A percentile compares a stretch with the other conserved stretches of the same genome.
Evolutionary conservation across 192 early-diverging fungal species (phyloP).

Genomic region (Paraglomus brasilianum): DNA sequence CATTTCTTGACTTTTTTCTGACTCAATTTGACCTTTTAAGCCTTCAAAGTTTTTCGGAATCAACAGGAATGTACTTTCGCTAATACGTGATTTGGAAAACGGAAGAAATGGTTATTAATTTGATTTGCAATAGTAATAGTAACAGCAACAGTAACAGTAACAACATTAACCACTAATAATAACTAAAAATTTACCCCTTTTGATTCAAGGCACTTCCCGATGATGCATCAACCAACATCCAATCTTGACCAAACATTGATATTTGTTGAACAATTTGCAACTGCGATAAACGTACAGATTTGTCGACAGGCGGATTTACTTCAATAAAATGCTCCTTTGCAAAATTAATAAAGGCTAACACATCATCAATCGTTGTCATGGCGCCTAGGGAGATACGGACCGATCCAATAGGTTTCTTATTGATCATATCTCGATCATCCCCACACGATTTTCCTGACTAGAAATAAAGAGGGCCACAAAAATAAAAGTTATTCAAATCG

Average conservation of each 20-base stretch:
- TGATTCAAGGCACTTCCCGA: slow-evolving; percentile 62
- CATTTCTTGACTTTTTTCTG: too few relatives aligned
- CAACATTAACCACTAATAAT: too few relatives aligned
- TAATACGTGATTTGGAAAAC: too few relatives aligned
- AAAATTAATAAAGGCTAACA: slow-evolving; percentile 59
- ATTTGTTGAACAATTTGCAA: slow-evolving; percentile 60
- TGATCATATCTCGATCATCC: slow-evolving; percentile 70
- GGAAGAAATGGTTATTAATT: too few relatives aligned
- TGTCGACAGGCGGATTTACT: neutral
- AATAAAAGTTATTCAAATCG: slow-evolving; percentile 22
- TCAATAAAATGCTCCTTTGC: slow-evolving; percentile 59
- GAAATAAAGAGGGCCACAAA: too few relatives aligned
- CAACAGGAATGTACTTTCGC: too few relatives aligned
- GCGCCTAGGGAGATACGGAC: slow-evolving; percentile 80
- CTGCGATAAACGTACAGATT: slow-evolving; percentile 23
- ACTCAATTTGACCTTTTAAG: too few relatives aligned
- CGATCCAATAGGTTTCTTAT: slow-evolving; percentile 66
- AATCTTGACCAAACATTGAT: slow-evolving; percentile 61
- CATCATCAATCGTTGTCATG: slow-evolving; percentile 61
- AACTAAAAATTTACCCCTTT: slow-evolving; percentile 53
- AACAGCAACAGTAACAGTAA: too few relatives aligned
- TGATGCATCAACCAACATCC: slow-evolving; percentile 57
- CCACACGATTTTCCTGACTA: slow-evolving; percentile 69
- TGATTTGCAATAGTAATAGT: too few relatives aligned
- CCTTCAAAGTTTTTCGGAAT: too few relatives aligned